phyloP scores from a whole-genome alignment of 805 yeast species.

The Candida palmyrensis region DNA sequence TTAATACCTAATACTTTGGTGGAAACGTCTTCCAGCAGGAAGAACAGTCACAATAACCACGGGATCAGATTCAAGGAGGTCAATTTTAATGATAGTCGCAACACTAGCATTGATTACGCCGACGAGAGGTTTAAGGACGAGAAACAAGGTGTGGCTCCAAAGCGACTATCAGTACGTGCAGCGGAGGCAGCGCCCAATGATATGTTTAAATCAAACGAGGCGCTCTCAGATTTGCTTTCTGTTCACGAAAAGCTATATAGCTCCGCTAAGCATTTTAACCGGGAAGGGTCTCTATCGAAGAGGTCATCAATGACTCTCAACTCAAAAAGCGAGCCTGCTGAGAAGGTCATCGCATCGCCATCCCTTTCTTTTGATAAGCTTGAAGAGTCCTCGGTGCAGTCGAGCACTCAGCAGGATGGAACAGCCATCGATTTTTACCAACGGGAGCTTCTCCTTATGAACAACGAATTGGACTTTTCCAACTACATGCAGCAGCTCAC shows the following conservation, averaged over 20 bases:
- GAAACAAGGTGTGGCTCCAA: no score
- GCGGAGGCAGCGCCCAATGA: neutral
- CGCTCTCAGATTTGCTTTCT: slow-evolving; percentile 19
- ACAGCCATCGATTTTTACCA: slow-evolving; percentile 43
- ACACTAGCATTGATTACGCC: neutral
- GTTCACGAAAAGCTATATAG: slow-evolving; percentile 30
- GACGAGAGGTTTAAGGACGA: neutral
- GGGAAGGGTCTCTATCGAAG: neutral
- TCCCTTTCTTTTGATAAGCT: no score
- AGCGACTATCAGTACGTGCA: no score
- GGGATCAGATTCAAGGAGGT: slow-evolving; percentile 3
- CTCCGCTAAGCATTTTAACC: slow-evolving; percentile 4
- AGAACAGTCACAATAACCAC: neutral
- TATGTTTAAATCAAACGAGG: slow-evolving; percentile 7
- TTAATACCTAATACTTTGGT: slow-evolving; percentile 3
- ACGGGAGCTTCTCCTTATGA: slow-evolving; percentile 50
- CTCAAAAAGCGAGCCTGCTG: neutral
- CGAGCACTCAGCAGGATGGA: slow-evolving; percentile 6
- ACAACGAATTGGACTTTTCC: slow-evolving; percentile 59
- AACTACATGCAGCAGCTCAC: slow-evolving; percentile 46
- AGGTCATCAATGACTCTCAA: neutral
- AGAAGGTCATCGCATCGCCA: neutral
- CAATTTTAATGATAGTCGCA: neutral
- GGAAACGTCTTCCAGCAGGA: neutral
- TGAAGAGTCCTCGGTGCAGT: no score